These are phyloP conservation scores for Lithohypha guttulata DNA, from an alignment of 2,329 filamentous ascomycete species.

Conservation along the genomic window DNA sequence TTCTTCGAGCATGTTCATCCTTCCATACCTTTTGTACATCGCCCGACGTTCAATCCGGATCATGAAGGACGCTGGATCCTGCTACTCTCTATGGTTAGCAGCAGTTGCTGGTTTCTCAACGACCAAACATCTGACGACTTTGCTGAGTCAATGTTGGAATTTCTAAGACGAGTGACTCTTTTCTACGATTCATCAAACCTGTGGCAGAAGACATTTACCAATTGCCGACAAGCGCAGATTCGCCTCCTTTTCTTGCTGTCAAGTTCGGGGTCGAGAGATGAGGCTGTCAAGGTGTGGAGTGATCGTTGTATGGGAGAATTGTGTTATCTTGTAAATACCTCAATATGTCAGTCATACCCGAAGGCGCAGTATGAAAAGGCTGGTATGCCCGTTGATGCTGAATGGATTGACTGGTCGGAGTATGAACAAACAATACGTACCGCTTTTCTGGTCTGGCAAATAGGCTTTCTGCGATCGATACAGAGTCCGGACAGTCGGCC, in stretches of 20 bases:
- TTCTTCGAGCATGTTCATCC: slow-evolving; percentile 11
- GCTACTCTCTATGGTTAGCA: slow-evolving; percentile 29
- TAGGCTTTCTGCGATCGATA: slow-evolving; percentile 34
- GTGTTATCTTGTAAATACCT: neutral
- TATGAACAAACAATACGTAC: slow-evolving; percentile 29
- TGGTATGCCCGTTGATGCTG: slow-evolving; percentile 12
- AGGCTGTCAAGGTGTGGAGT: neutral
- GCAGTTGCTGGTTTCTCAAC: slow-evolving; percentile 30
- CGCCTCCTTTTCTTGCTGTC: neutral
- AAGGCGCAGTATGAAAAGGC: neutral
- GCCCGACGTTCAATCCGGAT: slow-evolving; percentile 28
- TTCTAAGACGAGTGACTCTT: slow-evolving; percentile 29
- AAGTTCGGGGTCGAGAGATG: neutral
- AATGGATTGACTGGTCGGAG: slow-evolving; percentile 30
- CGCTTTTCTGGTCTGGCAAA: slow-evolving; percentile 34
- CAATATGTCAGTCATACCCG: slow-evolving; percentile 1
- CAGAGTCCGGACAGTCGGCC: slow-evolving; percentile 26
- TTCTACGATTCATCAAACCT: slow-evolving; percentile 24
- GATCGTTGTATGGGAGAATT: slow-evolving; percentile 3
- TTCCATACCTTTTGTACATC: slow-evolving; percentile 27
- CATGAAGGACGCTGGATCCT: slow-evolving; percentile 29
- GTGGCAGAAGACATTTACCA: neutral
- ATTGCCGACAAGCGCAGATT: slow-evolving; percentile 1
- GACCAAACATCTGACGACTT: slow-evolving; percentile 24
- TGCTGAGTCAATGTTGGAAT: slow-evolving; percentile 30